These are phyloP conservation scores for Leucaena leucocephala DNA, from an alignment of 306 rosid species.

Conservation along the genomic window DNA sequence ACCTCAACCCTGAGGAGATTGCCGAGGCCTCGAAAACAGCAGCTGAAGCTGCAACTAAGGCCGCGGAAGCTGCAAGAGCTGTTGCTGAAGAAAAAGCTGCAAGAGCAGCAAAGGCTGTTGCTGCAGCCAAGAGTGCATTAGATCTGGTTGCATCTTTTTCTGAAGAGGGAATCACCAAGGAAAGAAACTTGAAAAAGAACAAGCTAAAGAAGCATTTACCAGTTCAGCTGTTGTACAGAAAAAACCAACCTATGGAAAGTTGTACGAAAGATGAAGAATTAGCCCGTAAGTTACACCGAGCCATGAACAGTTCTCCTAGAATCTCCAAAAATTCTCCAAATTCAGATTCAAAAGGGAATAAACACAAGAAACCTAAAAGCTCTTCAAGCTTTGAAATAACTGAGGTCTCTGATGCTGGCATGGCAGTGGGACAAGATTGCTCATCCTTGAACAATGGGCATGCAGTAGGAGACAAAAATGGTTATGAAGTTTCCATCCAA, in stretches of 20 bases:
- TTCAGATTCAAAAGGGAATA: slow-evolving; percentile 64
- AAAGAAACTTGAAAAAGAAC: slow-evolving; percentile 67
- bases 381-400: slow-evolving; percentile 58
- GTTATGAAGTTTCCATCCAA: slow-evolving; percentile 54
- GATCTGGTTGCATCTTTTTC: slow-evolving; percentile 86
- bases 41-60: slow-evolving; percentile 69
- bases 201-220: slow-evolving; percentile 93
- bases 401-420: slow-evolving; percentile 53
- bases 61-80: slow-evolving; percentile 80
- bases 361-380: slow-evolving; percentile 67
- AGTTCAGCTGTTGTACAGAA: slow-evolving; percentile 91
- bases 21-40: slow-evolving; percentile 69
- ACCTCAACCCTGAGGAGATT: slow-evolving; percentile 71
- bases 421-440: slow-evolving; percentile 51
- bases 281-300: slow-evolving; percentile 86
- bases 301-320: slow-evolving; percentile 93
- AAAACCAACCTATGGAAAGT: slow-evolving; percentile 75
- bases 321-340: slow-evolving; percentile 70
- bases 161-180: slow-evolving; percentile 61
- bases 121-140: slow-evolving; percentile 86
- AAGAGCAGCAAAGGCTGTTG: slow-evolving; percentile 81
- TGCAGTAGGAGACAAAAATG: slow-evolving; percentile 47
- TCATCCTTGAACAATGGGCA: slow-evolving; percentile 60
- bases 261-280: slow-evolving; percentile 84
- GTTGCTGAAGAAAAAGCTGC: slow-evolving; percentile 84